Conservation (phyloP, 805 yeast species). For the Tetrapisispora taiwanensis region DNA sequence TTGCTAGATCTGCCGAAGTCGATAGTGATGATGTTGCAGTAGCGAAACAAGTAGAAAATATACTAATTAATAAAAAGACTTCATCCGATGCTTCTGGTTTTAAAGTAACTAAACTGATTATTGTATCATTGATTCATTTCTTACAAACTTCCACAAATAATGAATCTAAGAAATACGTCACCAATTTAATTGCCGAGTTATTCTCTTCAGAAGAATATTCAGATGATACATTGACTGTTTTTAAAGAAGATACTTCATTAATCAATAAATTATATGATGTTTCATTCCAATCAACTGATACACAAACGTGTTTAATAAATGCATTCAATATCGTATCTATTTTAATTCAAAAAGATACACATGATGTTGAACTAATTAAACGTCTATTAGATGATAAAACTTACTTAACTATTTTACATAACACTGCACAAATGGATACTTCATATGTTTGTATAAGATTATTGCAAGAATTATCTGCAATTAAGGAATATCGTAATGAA, state of each 20-base stretch:
- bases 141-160: conserved; percentile 18
- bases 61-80: conserved; percentile 27
- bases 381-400: conserved; percentile 16
- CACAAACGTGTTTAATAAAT: conserved; percentile 24
- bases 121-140: conserved; percentile 21
- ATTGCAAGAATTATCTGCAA: conserved; percentile 25
- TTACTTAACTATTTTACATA: conserved; percentile 16
- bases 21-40: conserved; percentile 55
- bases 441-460: conserved; percentile 25
- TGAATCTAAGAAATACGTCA: conserved; percentile 24
- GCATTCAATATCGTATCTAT: conserved; percentile 26
- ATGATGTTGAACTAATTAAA: conserved; percentile 12
- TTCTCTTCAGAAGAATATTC: conserved; percentile 16
- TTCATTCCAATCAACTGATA: conserved; percentile 20
- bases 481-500: conserved; percentile 18
- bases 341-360: conserved; percentile 19
- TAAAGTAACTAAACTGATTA: conserved; percentile 9
- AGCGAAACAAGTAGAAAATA: conserved; percentile 24
- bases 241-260: conserved; percentile 15
- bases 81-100: conserved; percentile 7
- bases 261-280: conserved; percentile 17
- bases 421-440: conserved; percentile 24
- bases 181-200: conserved; percentile 24
- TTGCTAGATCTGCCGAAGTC: conserved; percentile 62
- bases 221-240: conserved; percentile 15